phyloP scores from a whole-genome alignment of 306 rosid genomes.

The Ormosia emarginata region DNA sequence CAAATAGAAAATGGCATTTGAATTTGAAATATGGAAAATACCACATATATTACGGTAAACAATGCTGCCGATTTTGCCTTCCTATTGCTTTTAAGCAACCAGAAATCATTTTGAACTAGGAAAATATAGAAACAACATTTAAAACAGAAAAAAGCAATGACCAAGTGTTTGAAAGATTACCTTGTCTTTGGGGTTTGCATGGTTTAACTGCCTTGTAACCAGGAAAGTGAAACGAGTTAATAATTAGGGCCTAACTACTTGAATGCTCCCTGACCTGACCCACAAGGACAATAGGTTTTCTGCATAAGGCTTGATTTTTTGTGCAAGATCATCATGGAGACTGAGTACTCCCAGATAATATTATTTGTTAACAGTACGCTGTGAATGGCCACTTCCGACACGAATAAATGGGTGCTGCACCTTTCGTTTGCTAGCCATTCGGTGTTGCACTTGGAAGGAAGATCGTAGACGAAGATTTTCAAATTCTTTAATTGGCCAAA shows the following conservation, averaged over 20 bases:
- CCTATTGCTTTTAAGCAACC: background rate
- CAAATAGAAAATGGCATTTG: background rate
- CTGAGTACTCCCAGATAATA: too few species aligned
- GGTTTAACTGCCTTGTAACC: constrained; percentile 22
- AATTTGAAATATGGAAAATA: constrained; percentile 2
- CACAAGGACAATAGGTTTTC: constrained; percentile 40
- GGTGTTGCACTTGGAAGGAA: too few species aligned
- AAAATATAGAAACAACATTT: constrained; percentile 6
- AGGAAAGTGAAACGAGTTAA: constrained; percentile 29
- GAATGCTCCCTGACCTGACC: constrained; percentile 75
- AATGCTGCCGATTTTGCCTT: background rate
- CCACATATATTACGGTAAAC: background rate
- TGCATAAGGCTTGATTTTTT: too few species aligned
- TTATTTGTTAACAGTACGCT: too few species aligned
- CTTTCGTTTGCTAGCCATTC: too few species aligned
- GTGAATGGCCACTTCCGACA: too few species aligned
- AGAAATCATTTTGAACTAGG: background rate
- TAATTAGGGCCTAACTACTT: constrained; percentile 40
- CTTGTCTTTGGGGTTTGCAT: constrained; percentile 93
- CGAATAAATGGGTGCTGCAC: too few species aligned
- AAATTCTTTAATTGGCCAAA: too few species aligned
- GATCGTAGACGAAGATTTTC: too few species aligned
- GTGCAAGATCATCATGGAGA: too few species aligned
- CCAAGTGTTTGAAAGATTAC: constrained; percentile 41
- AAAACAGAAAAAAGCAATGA: background rate